phyloP scores from a whole-genome alignment of 192 early-diverging fungal genomes.

The Radiomyces spectabilis region DNA sequence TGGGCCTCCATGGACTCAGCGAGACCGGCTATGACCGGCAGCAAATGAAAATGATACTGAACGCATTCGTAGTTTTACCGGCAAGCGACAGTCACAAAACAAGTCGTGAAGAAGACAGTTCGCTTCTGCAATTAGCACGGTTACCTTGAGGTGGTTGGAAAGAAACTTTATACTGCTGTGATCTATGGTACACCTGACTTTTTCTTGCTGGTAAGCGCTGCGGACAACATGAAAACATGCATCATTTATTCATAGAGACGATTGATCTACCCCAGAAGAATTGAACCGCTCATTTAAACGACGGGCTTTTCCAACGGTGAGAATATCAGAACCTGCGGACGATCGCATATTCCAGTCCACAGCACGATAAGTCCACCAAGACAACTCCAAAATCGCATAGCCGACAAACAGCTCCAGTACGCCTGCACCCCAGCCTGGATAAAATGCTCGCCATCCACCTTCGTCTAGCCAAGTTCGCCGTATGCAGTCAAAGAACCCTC shows the following conservation, averaged over 20 bases:
- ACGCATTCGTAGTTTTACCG: no score
- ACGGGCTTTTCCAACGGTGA: conserved; percentile 5
- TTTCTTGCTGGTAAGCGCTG: background rate
- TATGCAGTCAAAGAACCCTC: conserved; percentile 37
- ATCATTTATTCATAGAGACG: no score
- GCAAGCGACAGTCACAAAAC: no score
- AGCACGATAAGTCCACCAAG: conserved; percentile 17
- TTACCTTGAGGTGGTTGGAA: no score
- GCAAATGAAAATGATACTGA: no score
- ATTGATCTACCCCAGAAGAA: no score
- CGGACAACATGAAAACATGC: no score
- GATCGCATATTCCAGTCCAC: background rate
- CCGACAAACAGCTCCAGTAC: conserved; percentile 32
- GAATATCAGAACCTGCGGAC: background rate
- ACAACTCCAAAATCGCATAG: conserved; percentile 36
- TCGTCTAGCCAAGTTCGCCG: conserved; percentile 18
- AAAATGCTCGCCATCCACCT: conserved; percentile 20
- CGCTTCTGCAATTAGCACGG: no score
- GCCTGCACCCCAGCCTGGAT: conserved; percentile 22
- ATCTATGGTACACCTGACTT: background rate
- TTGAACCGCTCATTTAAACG: background rate
- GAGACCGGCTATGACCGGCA: no score
- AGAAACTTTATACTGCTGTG: background rate
- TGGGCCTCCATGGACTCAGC: no score
- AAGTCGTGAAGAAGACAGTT: no score